Conservation (phyloP, 768 basidiomycete species). For the Boletus pseudopeckii region DNA sequence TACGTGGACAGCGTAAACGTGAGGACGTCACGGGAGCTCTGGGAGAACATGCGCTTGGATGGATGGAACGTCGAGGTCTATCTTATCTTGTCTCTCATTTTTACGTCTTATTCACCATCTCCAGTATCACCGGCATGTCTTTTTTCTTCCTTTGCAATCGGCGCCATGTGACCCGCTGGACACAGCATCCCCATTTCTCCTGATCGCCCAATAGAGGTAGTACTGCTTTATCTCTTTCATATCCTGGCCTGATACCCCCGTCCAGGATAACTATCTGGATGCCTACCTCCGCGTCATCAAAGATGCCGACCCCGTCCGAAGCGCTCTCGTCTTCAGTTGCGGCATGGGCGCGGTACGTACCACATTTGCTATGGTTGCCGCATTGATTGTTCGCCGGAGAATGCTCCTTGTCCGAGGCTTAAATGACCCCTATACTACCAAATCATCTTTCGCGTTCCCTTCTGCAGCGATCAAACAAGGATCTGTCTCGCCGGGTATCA, state of each 20-base stretch:
- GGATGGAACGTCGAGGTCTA: slow-evolving; percentile 91
- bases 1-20: slow-evolving; percentile 80
- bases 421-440: slow-evolving; percentile 72
- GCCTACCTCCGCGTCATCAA: slow-evolving; percentile 84
- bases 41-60: slow-evolving; percentile 68
- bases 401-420: slow-evolving; percentile 61
- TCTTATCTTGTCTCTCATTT: neutral
- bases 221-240: slow-evolving; percentile 6
- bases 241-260: neutral
- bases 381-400: slow-evolving; percentile 78
- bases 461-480: slow-evolving; percentile 14
- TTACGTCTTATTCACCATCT: slow-evolving; percentile 12
- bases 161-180: neutral
- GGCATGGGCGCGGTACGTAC: slow-evolving; percentile 97
- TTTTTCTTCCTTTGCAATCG: neutral
- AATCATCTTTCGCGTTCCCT: slow-evolving; percentile 20
- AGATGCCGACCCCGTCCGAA: slow-evolving; percentile 71
- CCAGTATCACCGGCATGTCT: slow-evolving; percentile 72
- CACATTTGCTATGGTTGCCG: slow-evolving; percentile 97
- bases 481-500: slow-evolving; percentile 37
- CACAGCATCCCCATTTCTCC: slow-evolving; percentile 90
- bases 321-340: slow-evolving; percentile 89
- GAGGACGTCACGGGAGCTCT: slow-evolving; percentile 85
- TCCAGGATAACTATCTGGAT: slow-evolving; percentile 90
- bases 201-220: slow-evolving; percentile 84